Evolutionary conservation across 2,329 filamentous ascomycete species (phyloP), one percentile per base, ranked within the genome.

Genomic region (Colletotrichum incanum): DNA sequence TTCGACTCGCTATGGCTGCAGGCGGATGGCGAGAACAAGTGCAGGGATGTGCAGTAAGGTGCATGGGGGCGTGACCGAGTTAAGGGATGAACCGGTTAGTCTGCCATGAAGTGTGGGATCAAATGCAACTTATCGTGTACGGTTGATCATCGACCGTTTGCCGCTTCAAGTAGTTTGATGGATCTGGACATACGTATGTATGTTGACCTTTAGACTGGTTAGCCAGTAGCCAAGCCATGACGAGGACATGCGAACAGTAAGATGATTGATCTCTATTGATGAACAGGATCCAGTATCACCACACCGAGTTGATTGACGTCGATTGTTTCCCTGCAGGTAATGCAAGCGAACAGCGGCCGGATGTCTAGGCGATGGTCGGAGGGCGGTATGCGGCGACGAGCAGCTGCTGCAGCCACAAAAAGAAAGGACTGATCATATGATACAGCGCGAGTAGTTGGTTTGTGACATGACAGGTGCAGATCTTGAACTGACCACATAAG

Each of bases 351-450:
- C 47, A 63, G 45, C 23, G 67, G 54, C 18, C 62, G 65, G 23
- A 43, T 16, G 60, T 41, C 37, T n/a, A 28, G 31, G 39, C 62
- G 67, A 37, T 50, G 63, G 16, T 26, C 23, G 39, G 59, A 28
- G 31, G 47, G 45, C 31, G n/a, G n/a, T 49, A 50, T 62, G 68
- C 63, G 41, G 23, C 52, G 45, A 43, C 37, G 16, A 31, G 47
- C 37, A 59, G 52, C 16, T 59, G 37, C 47, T 69, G 59, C 69
- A 64, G 69, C 69, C 69, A 55, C 39, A 64, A 64, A 39, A 58
- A 69, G 65, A 28, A 69, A 64, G 55, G 37, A 64, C 20, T 69
- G 65, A 60, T 72, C 65, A 72, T 60, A 63, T 69, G 69, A 72
- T 34, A 20, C 45, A 23, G 50, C 28, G 34, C 37, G 18, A 72